Evolutionary conservation across 2,329 filamentous ascomycete species (phyloP), one percentile per base, ranked within the genome.

Genomic region (Teratosphaeria nubilosa): DNA sequence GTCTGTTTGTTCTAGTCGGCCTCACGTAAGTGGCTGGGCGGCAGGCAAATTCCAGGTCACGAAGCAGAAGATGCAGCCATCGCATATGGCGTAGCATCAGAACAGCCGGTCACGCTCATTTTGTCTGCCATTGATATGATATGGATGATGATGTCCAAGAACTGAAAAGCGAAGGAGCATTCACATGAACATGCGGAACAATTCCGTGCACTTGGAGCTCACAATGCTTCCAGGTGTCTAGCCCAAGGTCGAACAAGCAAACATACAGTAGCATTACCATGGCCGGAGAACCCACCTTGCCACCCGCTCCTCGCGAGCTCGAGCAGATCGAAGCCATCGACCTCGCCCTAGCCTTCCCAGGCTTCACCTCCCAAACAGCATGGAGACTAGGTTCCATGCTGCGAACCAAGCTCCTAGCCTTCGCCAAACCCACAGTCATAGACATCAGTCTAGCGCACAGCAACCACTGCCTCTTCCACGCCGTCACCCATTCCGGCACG

Each of bases 301-400:
- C 65, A 16, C 58, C 63, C 52, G 66, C 66, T 16, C 57, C 70
- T 66, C 62, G 67, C 59, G 72, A 74, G 45, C 71, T 77, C 32
- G 64, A 68, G 24, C 69, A 72, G 41, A 74, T 78, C 57, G 70
- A 70, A 20, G 65, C 67, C 56, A 70, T 77, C 60, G 77, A 79
- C 65, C 68, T 68, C 48, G 68, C 71, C 45, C 75, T 79, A 60
- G 69, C 69, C n/a, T 77, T 79, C 63, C 72, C 75, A 13, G 66
- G 79, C 62, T 89, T 89, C 73, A 87, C 84, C 1, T 75, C 79
- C 57, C 74, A 80, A 25, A 84, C 86, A 65, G 86, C 86, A 55
- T 86, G 82, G 77, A 77, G 80, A 34, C 79, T 89, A 3, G 86
- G 86, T 59, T 80, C 80, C 62, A 79, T 84, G 22, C 79, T 89